Evolutionary conservation across 2,329 filamentous ascomycete species (phyloP), one percentile per base, ranked within the genome.

Genomic region (Myotisia sp.): DNA sequence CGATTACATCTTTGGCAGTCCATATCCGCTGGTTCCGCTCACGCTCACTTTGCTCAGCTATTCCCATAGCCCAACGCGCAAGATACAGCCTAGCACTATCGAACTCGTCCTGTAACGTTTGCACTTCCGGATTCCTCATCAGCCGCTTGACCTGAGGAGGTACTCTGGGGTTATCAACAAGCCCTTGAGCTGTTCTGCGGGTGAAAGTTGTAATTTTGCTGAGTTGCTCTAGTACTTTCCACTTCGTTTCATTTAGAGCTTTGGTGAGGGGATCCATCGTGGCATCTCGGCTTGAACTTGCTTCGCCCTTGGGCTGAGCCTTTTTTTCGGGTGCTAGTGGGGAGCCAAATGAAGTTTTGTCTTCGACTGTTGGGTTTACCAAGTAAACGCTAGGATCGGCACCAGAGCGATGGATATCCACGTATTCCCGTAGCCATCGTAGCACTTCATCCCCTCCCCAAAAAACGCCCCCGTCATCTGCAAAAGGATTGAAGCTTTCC

Each of bases 121-220:
- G 86, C 0, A 98, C 85, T 50, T 98, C 86, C 0, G 86, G 86
- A 44, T 92, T 94, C 51, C 75, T 77, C 55, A 98, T 73, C 46
- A 98, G 56, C 33, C 83, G 72, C 49, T 79, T 71, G 20, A 98
- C 73, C 54, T 94, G 87, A 0, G 85, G 85, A 5, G 92, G 92
- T 26, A 98, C 55, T 42, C 82, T 86, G 9, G 84, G 83, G 53
- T 93, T 93, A 14, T 98, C 87, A 22, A 84, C 74, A 29, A 95
- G 74, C 32, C 92, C 85, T 48, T 93, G 84, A 0, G 90, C 90
- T 0, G 92, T 92, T 40, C 87, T 72, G 37, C 86, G 67, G 0
- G 90, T 94, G 50, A 98, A 94, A 0, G 85, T 95, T 1, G 90
- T 98, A 29, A 98, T 90, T 54, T 92, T 90, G 60, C 85, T 92